Conservation (phyloP, 345 rosid genomes). For the Citrus maxima region DNA sequence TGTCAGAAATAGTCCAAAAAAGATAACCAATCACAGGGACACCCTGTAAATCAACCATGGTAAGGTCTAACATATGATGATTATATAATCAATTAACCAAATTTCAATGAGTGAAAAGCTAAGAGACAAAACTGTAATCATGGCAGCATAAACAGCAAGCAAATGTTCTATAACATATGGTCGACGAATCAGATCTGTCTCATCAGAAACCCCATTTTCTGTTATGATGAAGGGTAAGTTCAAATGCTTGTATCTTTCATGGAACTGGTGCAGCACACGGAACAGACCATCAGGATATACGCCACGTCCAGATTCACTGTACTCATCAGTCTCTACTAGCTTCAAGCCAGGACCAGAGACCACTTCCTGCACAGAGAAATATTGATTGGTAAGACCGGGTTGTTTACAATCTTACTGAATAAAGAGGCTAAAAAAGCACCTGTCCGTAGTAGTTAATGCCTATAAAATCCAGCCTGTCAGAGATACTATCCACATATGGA, state of each 20-base stretch:
- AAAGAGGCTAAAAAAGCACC: constrained; percentile 35
- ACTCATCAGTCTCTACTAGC: constrained; percentile 89
- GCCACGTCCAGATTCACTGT: constrained; percentile 98
- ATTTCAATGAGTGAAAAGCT: constrained; percentile 16
- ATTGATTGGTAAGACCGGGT: constrained; percentile 1
- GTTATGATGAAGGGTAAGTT: constrained; percentile 77
- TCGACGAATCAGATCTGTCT: constrained; percentile 76
- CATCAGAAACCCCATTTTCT: constrained; percentile 91
- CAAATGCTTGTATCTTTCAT: constrained; percentile 79
- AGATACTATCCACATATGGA: constrained; percentile 73
- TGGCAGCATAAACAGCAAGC: constrained; percentile 85
- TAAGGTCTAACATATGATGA: not conserved
- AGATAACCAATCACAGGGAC: constrained; percentile 84
- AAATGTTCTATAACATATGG: constrained; percentile 90
- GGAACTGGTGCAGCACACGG: constrained; percentile 69
- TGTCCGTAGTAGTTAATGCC: constrained; percentile 98
- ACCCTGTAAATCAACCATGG: constrained; percentile 46
- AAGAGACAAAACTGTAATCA: constrained; percentile 50
- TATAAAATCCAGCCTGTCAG: constrained; percentile 71
- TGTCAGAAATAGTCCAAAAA: constrained; percentile 96
- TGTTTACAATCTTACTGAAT: not conserved
- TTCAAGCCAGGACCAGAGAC: constrained; percentile 72
- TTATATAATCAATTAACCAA: constrained; percentile 1
- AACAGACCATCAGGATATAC: constrained; percentile 93
- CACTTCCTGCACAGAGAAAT: constrained; percentile 63